Evolutionary conservation across 2,329 filamentous ascomycete genomes (phyloP).

Genomic region (Penicillium sp.): DNA sequence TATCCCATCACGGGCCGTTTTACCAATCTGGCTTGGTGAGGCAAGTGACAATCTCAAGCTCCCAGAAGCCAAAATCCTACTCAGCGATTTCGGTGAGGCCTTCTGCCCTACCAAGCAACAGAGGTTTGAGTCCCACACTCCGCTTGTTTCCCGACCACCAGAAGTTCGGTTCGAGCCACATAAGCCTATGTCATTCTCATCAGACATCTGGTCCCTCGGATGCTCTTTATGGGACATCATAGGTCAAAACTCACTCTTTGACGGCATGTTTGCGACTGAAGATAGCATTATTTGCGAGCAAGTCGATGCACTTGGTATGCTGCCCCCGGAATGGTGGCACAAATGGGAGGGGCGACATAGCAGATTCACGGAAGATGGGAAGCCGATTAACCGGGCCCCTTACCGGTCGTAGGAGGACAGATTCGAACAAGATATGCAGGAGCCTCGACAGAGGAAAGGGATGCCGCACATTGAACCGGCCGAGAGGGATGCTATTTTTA

Average conservation of each 20-base stretch:
- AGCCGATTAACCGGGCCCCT: conserved; percentile 17
- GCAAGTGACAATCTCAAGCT: conserved; percentile 31
- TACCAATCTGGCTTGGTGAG: conserved; percentile 38
- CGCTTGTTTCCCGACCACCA: conserved; percentile 33
- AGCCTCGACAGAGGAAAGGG: conserved; percentile 24
- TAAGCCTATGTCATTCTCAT: conserved; percentile 33
- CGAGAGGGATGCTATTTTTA: conserved; percentile 27
- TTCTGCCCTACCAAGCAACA: conserved; percentile 29
- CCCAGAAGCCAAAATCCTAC: conserved; percentile 26
- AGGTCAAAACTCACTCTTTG: conserved; percentile 30
- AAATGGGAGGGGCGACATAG: conserved; percentile 25
- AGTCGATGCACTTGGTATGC: conserved; percentile 32
- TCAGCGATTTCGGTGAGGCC: conserved; percentile 39
- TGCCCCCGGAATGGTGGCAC: conserved; percentile 30
- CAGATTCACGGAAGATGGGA: conserved; percentile 28
- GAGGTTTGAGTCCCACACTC: conserved; percentile 31
- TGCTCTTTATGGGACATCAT: conserved; percentile 40
- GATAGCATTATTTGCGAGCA: conserved; percentile 33
- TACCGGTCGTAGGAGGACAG: conserved; percentile 25
- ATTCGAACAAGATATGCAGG: conserved; percentile 29
- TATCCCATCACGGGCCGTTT: conserved; percentile 31
- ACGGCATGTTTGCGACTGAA: conserved; percentile 25
- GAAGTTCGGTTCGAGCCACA: conserved; percentile 38
- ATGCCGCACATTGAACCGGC: conserved; percentile 21
- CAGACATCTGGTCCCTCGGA: conserved; percentile 44